phyloP scores from a whole-genome alignment of 257 asterid species.

The Capsicum rhomboideum region DNA sequence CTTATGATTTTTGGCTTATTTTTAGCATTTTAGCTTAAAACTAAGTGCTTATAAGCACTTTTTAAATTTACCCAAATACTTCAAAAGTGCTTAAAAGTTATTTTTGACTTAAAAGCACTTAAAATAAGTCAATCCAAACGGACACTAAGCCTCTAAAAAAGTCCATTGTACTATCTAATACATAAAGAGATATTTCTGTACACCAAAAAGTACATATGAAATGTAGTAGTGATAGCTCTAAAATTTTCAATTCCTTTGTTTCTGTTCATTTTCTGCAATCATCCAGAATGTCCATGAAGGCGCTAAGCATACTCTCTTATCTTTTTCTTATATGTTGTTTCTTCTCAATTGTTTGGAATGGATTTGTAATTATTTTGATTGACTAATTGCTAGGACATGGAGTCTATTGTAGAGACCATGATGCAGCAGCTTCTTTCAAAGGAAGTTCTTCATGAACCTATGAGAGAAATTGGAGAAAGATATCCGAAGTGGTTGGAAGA shows the following conservation, averaged over 20 bases:
- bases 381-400: slow-evolving; percentile 62
- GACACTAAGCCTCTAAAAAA: not conserved
- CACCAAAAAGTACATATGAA: not conserved
- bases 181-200: not conserved
- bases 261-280: not conserved
- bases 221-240: not conserved
- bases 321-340: not conserved
- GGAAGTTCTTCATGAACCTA: slow-evolving; percentile 92
- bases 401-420: slow-evolving; percentile 87
- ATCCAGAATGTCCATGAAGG: not conserved
- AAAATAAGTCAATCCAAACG: too few relatives aligned
- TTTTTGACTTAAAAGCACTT: too few relatives aligned
- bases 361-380: not conserved
- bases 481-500: slow-evolving; percentile 88
- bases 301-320: not conserved
- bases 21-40: too few relatives aligned
- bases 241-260: not conserved
- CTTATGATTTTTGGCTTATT: too few relatives aligned
- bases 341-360: not conserved
- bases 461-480: slow-evolving; percentile 93
- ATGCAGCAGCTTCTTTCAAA: slow-evolving; percentile 96
- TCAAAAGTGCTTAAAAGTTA: too few relatives aligned
- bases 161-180: not conserved
- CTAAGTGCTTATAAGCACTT: too few relatives aligned
- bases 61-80: too few relatives aligned